phyloP scores from a whole-genome alignment of 208 protist species.

The Angomonas ambiguus region DNA sequence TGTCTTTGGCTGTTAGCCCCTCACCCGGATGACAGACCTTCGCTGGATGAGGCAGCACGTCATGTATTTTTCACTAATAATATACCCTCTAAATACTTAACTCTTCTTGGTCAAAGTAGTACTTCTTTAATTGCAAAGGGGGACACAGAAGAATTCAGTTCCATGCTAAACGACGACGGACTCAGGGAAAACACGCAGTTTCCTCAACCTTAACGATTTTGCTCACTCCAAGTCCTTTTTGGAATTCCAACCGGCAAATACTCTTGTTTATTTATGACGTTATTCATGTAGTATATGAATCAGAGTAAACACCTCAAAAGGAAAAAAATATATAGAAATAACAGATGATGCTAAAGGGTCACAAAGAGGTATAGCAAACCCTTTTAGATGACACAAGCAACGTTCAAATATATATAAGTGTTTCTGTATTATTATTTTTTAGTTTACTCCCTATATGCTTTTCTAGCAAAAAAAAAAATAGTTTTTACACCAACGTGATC shows the following conservation, averaged over 20 bases:
- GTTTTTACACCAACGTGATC: background rate
- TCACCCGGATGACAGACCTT: constrained; percentile 48
- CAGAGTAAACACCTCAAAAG: background rate
- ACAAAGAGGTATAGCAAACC: too few relatives aligned
- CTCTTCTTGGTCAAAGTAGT: constrained; percentile 33
- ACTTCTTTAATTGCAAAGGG: constrained; percentile 28
- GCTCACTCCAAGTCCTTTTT: constrained; percentile 10
- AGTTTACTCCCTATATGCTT: background rate
- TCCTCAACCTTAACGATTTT: constrained; percentile 9
- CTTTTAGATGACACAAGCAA: too few relatives aligned
- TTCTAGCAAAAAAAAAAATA: background rate
- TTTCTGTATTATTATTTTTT: constrained; percentile 3
- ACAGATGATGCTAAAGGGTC: too few relatives aligned
- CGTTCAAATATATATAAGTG: too few relatives aligned
- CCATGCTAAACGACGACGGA: constrained; percentile 36
- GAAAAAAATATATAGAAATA: too few relatives aligned
- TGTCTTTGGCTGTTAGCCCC: constrained; percentile 58
- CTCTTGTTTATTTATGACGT: constrained; percentile 1
- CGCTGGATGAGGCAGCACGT: constrained; percentile 56
- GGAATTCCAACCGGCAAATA: background rate
- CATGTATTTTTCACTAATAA: constrained; percentile 65
- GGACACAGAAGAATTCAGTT: constrained; percentile 68
- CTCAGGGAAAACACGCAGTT: constrained; percentile 5
- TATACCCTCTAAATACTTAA: constrained; percentile 37
- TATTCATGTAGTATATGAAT: constrained; percentile 8